phyloP scores from a whole-genome alignment of 1,139 yeast species.

The Arxiozyma heterogenica region DNA sequence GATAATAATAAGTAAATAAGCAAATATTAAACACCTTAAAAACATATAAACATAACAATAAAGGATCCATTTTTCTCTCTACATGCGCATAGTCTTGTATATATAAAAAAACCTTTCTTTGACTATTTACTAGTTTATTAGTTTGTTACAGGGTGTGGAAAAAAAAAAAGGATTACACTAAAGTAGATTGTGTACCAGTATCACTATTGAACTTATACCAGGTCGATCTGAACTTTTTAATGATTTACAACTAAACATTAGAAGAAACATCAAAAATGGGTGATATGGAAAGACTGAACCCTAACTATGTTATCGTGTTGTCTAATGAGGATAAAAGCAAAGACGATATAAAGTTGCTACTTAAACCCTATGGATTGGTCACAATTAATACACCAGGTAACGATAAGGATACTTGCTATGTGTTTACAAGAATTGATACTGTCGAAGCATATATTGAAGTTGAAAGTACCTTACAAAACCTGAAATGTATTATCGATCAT shows the following conservation, averaged over 20 bases:
- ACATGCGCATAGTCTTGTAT: too few species aligned
- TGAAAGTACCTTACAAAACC: neutral
- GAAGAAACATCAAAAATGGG: neutral
- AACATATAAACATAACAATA: too few species aligned
- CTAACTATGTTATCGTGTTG: conserved; percentile 22
- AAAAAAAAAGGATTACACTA: too few species aligned
- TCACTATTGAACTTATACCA: neutral
- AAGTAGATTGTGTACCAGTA: too few species aligned
- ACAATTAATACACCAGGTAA: conserved; percentile 21
- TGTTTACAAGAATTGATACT: neutral
- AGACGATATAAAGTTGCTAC: conserved; percentile 13
- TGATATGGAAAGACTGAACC: conserved; percentile 20
- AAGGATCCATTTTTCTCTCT: too few species aligned
- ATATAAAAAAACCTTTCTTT: too few species aligned
- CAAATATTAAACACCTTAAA: too few species aligned
- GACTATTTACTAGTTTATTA: too few species aligned
- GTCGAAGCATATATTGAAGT: neutral
- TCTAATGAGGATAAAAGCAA: conserved; percentile 14
- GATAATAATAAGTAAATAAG: too few species aligned
- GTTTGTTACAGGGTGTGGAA: too few species aligned
- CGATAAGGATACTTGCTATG: conserved; percentile 4
- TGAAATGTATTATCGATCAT: conserved; percentile 42
- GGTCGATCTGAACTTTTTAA: neutral
- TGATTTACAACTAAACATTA: neutral
- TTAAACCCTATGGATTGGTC: conserved; percentile 14